Evolutionary conservation across 345 rosid species (phyloP), one percentile per base, ranked within the genome.

Genomic region (Brassica rapa): DNA sequence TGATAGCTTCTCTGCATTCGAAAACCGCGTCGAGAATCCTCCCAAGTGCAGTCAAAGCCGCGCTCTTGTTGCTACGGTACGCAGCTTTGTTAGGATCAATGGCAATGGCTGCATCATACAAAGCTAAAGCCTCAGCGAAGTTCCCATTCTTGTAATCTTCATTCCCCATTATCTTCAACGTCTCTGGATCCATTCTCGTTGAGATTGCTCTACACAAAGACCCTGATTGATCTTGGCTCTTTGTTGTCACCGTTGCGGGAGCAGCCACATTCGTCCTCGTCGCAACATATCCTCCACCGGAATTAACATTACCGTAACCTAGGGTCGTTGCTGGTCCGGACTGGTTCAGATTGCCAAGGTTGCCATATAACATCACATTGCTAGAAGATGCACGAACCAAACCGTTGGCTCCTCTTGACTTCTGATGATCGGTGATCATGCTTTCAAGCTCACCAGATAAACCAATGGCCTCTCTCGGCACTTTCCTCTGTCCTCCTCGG

Each of bases 71-170:
- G 85, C 98, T 95, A 43, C 99, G 82, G 35, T 93, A 95, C 0
- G 99, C 84, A 66, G 98, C 97, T 77, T 88, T 95, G 32, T 87
- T 83, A 0, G 98, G 94, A 68, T 95, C 98, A 55, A 95, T 90
- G 0, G 94, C 82, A 41, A 95, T 95, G 3, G 99, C 99, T 1
- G 99, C 99, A 10, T 95, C 97, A 66, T 95, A 95, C 81, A 95
- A 77, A 1, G 97, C 96, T 74, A 95, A 83, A 0, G 98, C 98
- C 81, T 91, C 98, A 0, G 89, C 94, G 12, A 90, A 91, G 71
- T 89, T 91, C 27, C 99, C 98, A 2, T 84, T 91, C 88, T 95
- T 95, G 82, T 93, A 95, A 81, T 95, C 99, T 82, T 95, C 99
- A 61, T 95, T 95, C 0, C 98, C 99, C 98, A 90, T 90, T 0